A percentile compares a stretch with the other conserved stretches of the same genome.
phyloP scores from a whole-genome alignment of 371 early-diverging fungal genomes.

The Circinella minor region DNA sequence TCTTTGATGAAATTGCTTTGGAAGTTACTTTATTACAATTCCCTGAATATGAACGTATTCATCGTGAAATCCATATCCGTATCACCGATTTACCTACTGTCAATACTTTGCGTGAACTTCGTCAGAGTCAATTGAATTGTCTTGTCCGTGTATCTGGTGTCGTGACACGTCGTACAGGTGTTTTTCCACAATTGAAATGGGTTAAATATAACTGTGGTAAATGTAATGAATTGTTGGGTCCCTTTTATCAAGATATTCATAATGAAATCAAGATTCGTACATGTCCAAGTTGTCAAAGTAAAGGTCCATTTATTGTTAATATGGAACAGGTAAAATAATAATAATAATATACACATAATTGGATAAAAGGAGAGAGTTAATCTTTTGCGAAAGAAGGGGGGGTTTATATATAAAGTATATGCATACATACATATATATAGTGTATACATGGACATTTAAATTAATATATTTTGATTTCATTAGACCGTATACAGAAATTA shows the following conservation, averaged over 20 bases:
- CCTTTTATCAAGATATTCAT: conserved; percentile 93
- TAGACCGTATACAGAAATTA: conserved; percentile 97
- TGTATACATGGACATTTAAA: too few relatives aligned
- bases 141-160: conserved; percentile 96
- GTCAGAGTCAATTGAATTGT: conserved; percentile 93
- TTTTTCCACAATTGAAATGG: conserved; percentile 97
- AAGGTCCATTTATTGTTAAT: conserved; percentile 93
- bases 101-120: conserved; percentile 89
- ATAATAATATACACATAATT: not conserved
- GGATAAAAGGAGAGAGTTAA: too few relatives aligned
- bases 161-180: conserved; percentile 94
- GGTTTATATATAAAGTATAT: too few relatives aligned
- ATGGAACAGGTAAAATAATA: conserved; percentile 63
- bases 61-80: conserved; percentile 95
- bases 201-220: conserved; percentile 97
- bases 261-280: conserved; percentile 84
- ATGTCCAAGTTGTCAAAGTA: conserved; percentile 95
- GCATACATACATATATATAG: too few relatives aligned
- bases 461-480: not conserved
- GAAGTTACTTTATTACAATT: conserved; percentile 89
- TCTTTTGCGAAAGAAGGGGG: too few relatives aligned
- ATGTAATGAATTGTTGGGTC: conserved; percentile 95
- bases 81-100: conserved; percentile 91
- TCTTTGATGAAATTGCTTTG: conserved; percentile 94
- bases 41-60: conserved; percentile 92